Conservation (phyloP, 345 rosid genomes). For the Eucalyptus viminalis region DNA sequence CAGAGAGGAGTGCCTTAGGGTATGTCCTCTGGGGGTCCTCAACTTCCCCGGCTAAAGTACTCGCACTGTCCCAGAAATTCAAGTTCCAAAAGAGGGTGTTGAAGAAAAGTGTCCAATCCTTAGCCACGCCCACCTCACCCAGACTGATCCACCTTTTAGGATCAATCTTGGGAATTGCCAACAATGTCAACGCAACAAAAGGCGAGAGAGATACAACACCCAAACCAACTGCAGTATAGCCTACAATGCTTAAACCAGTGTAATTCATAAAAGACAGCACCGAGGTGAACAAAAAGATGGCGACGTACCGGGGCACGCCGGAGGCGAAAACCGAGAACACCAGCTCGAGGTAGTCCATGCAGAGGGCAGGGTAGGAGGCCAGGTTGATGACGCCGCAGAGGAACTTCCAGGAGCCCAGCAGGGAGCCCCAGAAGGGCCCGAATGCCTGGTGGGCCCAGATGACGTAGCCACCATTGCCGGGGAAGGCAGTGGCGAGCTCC, state of each 20-base stretch:
- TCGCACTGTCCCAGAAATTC: constrained; percentile 61
- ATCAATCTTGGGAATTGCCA: constrained; percentile 37
- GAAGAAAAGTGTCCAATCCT: constrained; percentile 54
- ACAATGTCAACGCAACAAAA: constrained; percentile 24
- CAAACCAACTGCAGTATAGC: constrained; percentile 29
- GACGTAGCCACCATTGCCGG: constrained; percentile 59
- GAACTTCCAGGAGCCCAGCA: constrained; percentile 52
- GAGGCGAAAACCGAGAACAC: constrained; percentile 18
- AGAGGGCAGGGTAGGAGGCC: constrained; percentile 42
- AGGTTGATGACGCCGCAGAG: constrained; percentile 45
- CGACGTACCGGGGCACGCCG: constrained; percentile 17
- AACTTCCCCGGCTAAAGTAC: constrained; percentile 59
- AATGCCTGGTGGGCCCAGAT: constrained; percentile 56
- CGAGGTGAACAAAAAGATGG: constrained; percentile 19
- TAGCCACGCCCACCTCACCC: constrained; percentile 37
- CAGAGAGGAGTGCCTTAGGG: constrained; percentile 31
- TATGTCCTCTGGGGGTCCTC: constrained; percentile 37
- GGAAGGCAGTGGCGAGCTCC: constrained; percentile 58
- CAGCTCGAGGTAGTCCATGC: constrained; percentile 32
- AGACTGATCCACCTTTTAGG: constrained; percentile 48
- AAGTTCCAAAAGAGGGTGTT: constrained; percentile 72
- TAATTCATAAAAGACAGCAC: constrained; percentile 35
- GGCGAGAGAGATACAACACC: constrained; percentile 48
- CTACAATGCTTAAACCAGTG: constrained; percentile 40
- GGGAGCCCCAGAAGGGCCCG: constrained; percentile 47